phyloP scores from a whole-genome alignment of 2,329 filamentous ascomycete genomes.

The Fusarium mundagurra region DNA sequence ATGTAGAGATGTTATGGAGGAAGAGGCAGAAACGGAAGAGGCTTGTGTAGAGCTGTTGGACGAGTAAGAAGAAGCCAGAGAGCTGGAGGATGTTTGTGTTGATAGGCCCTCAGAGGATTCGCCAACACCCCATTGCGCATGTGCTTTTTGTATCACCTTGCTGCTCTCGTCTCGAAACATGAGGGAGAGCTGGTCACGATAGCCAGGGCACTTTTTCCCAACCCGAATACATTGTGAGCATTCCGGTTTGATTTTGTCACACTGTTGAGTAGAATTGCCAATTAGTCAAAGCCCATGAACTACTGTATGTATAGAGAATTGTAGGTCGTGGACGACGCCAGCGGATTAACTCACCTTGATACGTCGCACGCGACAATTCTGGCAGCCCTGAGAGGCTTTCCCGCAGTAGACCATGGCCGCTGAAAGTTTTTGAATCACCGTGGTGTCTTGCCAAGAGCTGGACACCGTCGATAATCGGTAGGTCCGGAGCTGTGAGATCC shows the following conservation, averaged over 20 bases:
- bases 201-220: constrained; percentile 69
- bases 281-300: constrained; percentile 14
- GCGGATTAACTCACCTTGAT: constrained; percentile 59
- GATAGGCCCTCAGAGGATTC: constrained; percentile 33
- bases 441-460: constrained; percentile 14
- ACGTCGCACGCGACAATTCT: constrained; percentile 62
- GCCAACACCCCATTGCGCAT: constrained; percentile 59
- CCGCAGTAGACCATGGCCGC: constrained; percentile 65
- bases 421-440: not conserved
- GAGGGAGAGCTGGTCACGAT: constrained; percentile 70
- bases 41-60: constrained; percentile 32
- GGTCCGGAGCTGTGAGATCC: constrained; percentile 11
- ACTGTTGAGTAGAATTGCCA: constrained; percentile 51
- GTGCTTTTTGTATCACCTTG: constrained; percentile 68
- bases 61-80: constrained; percentile 32
- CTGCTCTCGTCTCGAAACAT: constrained; percentile 74
- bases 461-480: constrained; percentile 17
- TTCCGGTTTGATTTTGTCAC: constrained; percentile 68
- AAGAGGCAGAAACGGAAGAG: constrained; percentile 17
- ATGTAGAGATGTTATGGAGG: constrained; percentile 22
- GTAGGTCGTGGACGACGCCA: not conserved
- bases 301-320: not conserved
- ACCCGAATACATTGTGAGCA: constrained; percentile 71
- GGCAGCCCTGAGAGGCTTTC: constrained; percentile 65
- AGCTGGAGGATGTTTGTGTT: constrained; percentile 39